Base-by-base conservation (phyloP, 179 eudicot genomes). In the Spinacia oleracea region DNA sequence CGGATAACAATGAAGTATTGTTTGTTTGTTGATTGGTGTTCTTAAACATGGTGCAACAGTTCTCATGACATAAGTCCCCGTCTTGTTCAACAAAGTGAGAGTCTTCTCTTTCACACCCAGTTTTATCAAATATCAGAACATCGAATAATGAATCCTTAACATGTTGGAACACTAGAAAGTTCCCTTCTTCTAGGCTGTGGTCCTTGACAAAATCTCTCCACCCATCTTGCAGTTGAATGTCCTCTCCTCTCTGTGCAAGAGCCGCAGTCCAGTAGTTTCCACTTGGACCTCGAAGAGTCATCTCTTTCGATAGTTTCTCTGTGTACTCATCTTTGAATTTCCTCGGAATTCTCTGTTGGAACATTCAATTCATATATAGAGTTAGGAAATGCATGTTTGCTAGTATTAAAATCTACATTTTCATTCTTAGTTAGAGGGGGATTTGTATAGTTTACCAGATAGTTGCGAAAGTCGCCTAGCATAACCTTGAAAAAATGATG, bases 401-500 rank as follows among this genome's bases (percentile, higher is more conserved):
- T 40, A n/a, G n/a, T n/a, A 53, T 6, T 2, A 0, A 15, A 67
- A 20, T 5, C 2, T 16, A 9, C 5, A 25, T 55, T 18, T 18
- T 9, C 1, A 10, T 5, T 15, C 5, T 50, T 1, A 29, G 2
- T 10, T 40, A 1, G 2, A 35, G 7, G 18, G 18, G 34, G 16
- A 59, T 29, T 46, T 31, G 9, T 58, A 3, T 56, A 23, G 6
- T 51, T 72, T 74, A 80, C 82, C 74, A 80, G 46, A 20, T 53
- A 29, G 21, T 8, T 40, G n/a, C 11, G 6, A 7, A 51, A 79
- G 46, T 80, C 59, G 29, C 73, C 74, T 18, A 80, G 9, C 78
- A 80, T 66, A 51, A 80, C 20, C 74, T 74, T 80, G 74, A 74
- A 80, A 51, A 74, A 80, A 1, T 59, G 70, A 15, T 81, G 70